These are phyloP conservation scores for Phytophthora kernoviae DNA, from an alignment of 352 stramenopile genomes.

Conservation along the genomic window DNA sequence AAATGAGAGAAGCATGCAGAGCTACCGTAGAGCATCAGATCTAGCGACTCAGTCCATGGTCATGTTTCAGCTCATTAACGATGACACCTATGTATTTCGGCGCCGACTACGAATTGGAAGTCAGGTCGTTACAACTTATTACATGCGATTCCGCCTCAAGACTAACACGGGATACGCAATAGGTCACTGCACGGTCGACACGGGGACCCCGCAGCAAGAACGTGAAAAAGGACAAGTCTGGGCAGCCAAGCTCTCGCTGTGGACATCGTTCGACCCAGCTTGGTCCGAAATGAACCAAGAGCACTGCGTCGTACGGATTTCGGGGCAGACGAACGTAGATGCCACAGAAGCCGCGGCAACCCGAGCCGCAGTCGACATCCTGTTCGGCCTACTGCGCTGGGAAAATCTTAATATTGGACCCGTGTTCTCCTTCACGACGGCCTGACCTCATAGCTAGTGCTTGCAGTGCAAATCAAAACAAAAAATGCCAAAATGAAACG, in stretches of 20 bases:
- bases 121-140: slow-evolving; percentile 32
- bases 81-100: slow-evolving; percentile 56
- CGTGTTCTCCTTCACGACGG: slow-evolving; percentile 39
- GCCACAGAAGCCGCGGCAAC: slow-evolving; percentile 20
- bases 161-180: slow-evolving; percentile 31
- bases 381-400: slow-evolving; percentile 61
- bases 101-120: slow-evolving; percentile 22
- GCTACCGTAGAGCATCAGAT: slow-evolving; percentile 38
- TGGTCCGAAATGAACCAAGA: slow-evolving; percentile 18
- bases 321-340: slow-evolving; percentile 26
- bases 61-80: slow-evolving; percentile 50
- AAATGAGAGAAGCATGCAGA: slow-evolving; percentile 41
- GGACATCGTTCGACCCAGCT: slow-evolving; percentile 33
- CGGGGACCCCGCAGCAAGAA: slow-evolving; percentile 7
- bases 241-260: slow-evolving; percentile 38
- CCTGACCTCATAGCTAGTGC: background rate
- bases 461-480: background rate
- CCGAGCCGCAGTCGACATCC: slow-evolving; percentile 41
- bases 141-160: slow-evolving; percentile 55
- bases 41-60: slow-evolving; percentile 33
- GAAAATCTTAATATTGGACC: slow-evolving; percentile 58
- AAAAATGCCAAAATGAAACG: slow-evolving; percentile 1
- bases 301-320: slow-evolving; percentile 32
- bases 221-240: slow-evolving; percentile 23
- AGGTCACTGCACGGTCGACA: slow-evolving; percentile 28